Evolutionary conservation across 345 rosid species (phyloP), one percentile per base, ranked within the genome.

Genomic region (Erodium maritimum): DNA sequence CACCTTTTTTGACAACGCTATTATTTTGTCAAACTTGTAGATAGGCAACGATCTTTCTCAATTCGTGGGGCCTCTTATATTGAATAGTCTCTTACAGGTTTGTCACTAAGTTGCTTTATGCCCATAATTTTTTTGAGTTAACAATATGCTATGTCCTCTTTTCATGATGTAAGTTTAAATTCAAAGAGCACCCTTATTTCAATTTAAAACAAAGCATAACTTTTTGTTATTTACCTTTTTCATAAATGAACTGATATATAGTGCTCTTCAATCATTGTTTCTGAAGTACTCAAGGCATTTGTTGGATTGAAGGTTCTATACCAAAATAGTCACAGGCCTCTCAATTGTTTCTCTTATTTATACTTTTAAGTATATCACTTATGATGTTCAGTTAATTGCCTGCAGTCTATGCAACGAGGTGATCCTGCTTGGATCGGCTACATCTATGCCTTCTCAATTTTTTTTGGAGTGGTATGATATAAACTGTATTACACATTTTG

Each of bases 351-450:
- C 25, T 51, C 17, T 51, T 55, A 19, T 25, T 57, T 29, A 6
- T 37, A 19, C 29, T 66, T 1, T 8, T 14, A n/a, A n/a, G 19
- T 61, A 58, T 56, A 64, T 65, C 23, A 59, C 56, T 73, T 20
- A 64, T 54, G 63, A 52, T 70, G 21, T 58, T 64, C 50, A 60
- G 58, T 59, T 54, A 60, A 55, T 59, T 59, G 42, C 69, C 58
- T 82, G 80, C 96, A 93, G 99, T 89, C 99, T 60, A 93, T 93
- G 99, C 99, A 93, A 87, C 78, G 67, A 64, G 88, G 84, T 34
- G 91, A 82, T 72, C 96, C 97, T 61, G 91, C 96, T 61, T 89
- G 84, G 91, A 79, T 82, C 55, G 99, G 99, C 57, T 93, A 93
- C 69, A 66, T 93, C 73, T 93, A 84, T 59, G 99, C 99, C 57